These are phyloP conservation scores for Scleromitrula shiraiana DNA, from an alignment of 2,329 filamentous ascomycete species.

Conservation along the genomic window DNA sequence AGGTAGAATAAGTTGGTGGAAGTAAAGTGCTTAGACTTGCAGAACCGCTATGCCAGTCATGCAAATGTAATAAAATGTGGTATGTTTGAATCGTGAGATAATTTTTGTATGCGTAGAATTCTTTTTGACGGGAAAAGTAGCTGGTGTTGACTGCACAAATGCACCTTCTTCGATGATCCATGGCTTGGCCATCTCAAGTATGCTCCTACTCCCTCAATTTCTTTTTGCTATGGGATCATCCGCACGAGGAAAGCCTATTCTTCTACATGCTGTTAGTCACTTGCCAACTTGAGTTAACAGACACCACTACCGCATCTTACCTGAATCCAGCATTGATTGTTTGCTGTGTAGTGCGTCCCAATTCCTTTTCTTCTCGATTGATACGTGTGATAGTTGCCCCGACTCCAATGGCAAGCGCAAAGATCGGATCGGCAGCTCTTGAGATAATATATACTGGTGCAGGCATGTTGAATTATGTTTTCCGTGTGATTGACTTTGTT, in stretches of 20 bases:
- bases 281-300: neutral
- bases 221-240: constrained; percentile 3
- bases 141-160: neutral
- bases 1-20: constrained; percentile 5
- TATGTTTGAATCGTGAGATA: neutral
- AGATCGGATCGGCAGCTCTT: constrained; percentile 45
- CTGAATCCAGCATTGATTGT: constrained; percentile 28
- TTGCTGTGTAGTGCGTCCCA: constrained; percentile 23
- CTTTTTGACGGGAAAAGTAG: neutral
- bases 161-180: constrained; percentile 3
- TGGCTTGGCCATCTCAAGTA: neutral
- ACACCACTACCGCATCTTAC: constrained; percentile 17
- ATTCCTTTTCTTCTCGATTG: constrained; percentile 43
- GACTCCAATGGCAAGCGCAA: constrained; percentile 44
- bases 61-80: neutral
- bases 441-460: constrained; percentile 27
- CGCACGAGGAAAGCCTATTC: constrained; percentile 13
- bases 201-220: constrained; percentile 7
- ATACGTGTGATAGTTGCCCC: constrained; percentile 45
- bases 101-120: neutral
- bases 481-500: no score
- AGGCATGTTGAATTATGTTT: constrained; percentile 26
- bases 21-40: constrained; percentile 6
- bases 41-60: neutral
- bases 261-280: constrained; percentile 3